Percentiles rank a stretch among this genome's conserved stretches.
phyloP scores from a whole-genome alignment of 345 rosid species.

The Xanthoceras sorbifolium region DNA sequence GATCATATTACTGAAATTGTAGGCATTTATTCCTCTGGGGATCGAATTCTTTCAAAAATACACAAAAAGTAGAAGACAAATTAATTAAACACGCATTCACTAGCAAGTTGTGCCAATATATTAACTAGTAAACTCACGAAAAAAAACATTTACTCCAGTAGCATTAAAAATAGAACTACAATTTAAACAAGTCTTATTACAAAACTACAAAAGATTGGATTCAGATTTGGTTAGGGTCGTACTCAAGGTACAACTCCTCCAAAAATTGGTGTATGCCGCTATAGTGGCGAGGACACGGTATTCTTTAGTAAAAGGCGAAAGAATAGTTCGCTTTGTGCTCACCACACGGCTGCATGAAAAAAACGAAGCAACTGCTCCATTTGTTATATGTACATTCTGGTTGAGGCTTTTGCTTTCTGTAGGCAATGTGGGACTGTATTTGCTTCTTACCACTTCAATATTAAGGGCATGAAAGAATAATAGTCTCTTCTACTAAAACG shows the following conservation, averaged over 20 bases:
- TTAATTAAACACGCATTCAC: no score
- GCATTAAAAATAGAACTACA: no score
- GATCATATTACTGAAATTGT: no score
- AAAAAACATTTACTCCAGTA: no score
- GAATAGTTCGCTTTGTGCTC: constrained; percentile 50
- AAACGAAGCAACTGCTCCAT: accelerated
- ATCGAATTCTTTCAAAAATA: no score
- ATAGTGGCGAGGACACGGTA: constrained; percentile 32
- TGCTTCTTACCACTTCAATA: neutral
- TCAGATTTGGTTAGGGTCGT: neutral
- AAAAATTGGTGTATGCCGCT: constrained; percentile 23
- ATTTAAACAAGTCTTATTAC: neutral
- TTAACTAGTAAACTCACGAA: no score
- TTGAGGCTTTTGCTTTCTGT: neutral
- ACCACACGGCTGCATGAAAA: constrained; percentile 25
- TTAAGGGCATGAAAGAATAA: no score
- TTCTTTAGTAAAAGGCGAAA: constrained; percentile 71
- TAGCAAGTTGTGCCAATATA: no score
- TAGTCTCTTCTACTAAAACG: no score
- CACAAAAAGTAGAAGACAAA: no score
- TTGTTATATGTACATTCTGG: neutral
- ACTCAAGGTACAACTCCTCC: neutral
- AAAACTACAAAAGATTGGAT: neutral
- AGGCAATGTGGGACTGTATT: neutral
- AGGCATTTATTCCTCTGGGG: no score